Evolutionary conservation across 2,329 filamentous ascomycete species (phyloP), one percentile per base, ranked within the genome.

Genomic region (Sphaerostilbella broomeana): DNA sequence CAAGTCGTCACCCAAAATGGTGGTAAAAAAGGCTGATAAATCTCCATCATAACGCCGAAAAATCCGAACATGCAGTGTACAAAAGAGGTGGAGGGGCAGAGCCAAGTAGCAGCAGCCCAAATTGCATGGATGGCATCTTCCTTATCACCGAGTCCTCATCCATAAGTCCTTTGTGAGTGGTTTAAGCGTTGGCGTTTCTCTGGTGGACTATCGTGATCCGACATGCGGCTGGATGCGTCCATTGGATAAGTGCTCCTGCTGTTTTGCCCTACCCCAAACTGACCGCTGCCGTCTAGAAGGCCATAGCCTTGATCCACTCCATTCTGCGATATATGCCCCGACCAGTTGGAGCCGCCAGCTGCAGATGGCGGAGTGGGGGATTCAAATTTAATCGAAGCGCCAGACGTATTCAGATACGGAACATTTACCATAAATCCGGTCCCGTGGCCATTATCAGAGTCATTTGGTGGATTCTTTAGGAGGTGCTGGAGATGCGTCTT

Each of bases 401-500:
- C 51, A 8, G 55, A 47, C 40, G 63, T 58, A 42, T 57, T 60
- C 44, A 64, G 56, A 44, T 58, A 61, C 5, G 57, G 50, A n/a
- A 55, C 52, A 18, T 56, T 58, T 12, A 59, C 54, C 32, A 58
- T 53, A 43, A 55, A 65, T 13, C 56, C 58, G 4, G 22, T 15
- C 18, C 51, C 53, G 10, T 52, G 48, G 16, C 60, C 57, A 5
- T 59, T 54, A 13, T 62, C 61, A 30, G 65, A 61, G 15, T 74
- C 69, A 1, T 57, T 54, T 3, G 69, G 65, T 4, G 73, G 72
- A 42, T 78, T 75, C 55, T 86, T 87, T 56, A 94, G 81, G 45
- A 95, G 72, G 57, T 88, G 83, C n/a, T 78, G 74, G 35, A 97
- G 70, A 57, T 95, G 87, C 56, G 90, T 94, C 61, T 92, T 86